These are phyloP conservation scores for Candida palmyrensis DNA, from an alignment of 805 yeast genomes.

Conservation along the genomic window DNA sequence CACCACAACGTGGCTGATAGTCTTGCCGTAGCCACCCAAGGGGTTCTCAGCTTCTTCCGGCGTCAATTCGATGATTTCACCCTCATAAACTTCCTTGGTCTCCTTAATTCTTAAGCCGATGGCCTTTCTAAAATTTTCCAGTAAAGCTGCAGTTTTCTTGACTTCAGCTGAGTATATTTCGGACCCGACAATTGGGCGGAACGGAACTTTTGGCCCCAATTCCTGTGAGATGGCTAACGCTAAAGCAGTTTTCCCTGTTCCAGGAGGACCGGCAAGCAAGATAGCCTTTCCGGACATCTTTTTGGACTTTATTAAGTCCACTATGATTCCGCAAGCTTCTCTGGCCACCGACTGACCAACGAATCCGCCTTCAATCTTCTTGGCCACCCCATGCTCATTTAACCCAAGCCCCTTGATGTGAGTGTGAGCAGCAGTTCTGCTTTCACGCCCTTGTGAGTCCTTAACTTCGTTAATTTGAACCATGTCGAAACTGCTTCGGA, in stretches of 20 bases:
- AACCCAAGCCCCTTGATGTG: slow-evolving; percentile 94
- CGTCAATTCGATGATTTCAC: slow-evolving; percentile 92
- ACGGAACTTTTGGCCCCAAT: slow-evolving; percentile 95
- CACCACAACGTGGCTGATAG: slow-evolving; percentile 88
- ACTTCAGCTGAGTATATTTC: slow-evolving; percentile 95
- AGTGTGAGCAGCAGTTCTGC: slow-evolving; percentile 92
- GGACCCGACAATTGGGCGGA: slow-evolving; percentile 94
- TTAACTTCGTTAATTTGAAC: slow-evolving; percentile 76
- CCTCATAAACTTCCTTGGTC: slow-evolving; percentile 96
- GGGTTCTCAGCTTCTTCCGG: slow-evolving; percentile 98
- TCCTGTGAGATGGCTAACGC: slow-evolving; percentile 96
- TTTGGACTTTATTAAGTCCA: slow-evolving; percentile 86
- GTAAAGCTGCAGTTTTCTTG: slow-evolving; percentile 91
- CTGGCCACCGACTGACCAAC: slow-evolving; percentile 74
- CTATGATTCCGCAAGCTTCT: slow-evolving; percentile 92
- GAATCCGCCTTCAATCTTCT: slow-evolving; percentile 81
- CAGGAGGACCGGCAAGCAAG: slow-evolving; percentile 94
- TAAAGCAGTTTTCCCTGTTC: slow-evolving; percentile 96
- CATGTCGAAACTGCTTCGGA: too few species aligned
- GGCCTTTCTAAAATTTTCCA: slow-evolving; percentile 95
- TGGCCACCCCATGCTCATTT: slow-evolving; percentile 85
- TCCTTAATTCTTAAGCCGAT: slow-evolving; percentile 95
- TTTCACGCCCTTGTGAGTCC: slow-evolving; percentile 47
- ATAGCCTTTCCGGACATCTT: slow-evolving; percentile 96
- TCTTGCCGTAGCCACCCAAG: slow-evolving; percentile 95